Percentiles rank a stretch among this genome's conserved stretches.
phyloP scores from a whole-genome alignment of 768 basidiomycete species.

The Trametes cingulata region DNA sequence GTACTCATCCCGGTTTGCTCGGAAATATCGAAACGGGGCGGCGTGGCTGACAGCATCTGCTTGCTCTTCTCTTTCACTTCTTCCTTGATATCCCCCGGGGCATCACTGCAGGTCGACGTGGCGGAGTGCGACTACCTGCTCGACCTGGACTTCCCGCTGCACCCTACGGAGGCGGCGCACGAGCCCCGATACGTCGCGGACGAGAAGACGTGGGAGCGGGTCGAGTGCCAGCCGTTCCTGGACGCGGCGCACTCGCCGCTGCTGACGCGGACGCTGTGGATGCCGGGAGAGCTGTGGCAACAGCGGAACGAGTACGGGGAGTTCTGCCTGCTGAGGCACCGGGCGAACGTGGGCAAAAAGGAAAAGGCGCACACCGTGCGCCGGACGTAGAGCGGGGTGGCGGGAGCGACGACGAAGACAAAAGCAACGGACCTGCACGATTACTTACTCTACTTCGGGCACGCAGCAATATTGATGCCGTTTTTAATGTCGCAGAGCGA shows the following conservation, averaged over 20 bases:
- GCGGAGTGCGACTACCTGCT: constrained; percentile 86
- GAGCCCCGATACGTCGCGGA: constrained; percentile 85
- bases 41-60: constrained; percentile 8
- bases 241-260: constrained; percentile 74
- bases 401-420: not conserved
- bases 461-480: constrained; percentile 9
- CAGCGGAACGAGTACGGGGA: constrained; percentile 79
- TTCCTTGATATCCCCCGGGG: not conserved
- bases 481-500: constrained; percentile 6
- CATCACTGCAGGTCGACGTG: constrained; percentile 55
- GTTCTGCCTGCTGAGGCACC: constrained; percentile 84
- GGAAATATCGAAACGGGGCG: not conserved
- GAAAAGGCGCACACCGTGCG: constrained; percentile 24
- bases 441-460: not conserved
- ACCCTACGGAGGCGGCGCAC: constrained; percentile 51
- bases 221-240: constrained; percentile 81
- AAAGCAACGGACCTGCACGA: not conserved
- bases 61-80: constrained; percentile 1
- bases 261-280: constrained; percentile 77
- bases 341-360: constrained; percentile 35
- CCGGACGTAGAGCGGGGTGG: constrained; percentile 7
- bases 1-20: constrained; percentile 31
- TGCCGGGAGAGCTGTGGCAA: constrained; percentile 73
- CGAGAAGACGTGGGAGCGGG: constrained; percentile 72
- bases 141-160: constrained; percentile 83